These are phyloP conservation scores for Moricandia moricandioides DNA, from an alignment of 345 rosid genomes.

Conservation along the genomic window DNA sequence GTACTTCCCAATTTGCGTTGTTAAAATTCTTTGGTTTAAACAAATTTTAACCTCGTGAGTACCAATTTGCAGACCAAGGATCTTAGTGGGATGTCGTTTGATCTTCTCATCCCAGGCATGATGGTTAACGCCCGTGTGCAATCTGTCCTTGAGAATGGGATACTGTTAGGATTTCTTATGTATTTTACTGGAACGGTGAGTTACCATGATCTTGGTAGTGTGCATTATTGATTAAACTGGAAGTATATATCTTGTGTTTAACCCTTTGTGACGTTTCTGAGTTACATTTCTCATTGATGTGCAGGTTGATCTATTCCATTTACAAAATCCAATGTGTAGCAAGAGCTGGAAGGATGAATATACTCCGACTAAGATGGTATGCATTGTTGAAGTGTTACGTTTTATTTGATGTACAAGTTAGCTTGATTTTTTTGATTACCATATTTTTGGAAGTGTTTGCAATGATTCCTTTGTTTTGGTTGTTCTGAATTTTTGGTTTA, in stretches of 20 bases:
- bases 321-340: constrained; percentile 55
- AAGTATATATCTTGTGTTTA: constrained; percentile 4
- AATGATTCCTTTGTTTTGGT: neutral
- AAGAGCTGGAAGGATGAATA: constrained; percentile 85
- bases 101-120: constrained; percentile 94
- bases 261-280: constrained; percentile 6
- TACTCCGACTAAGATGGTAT: constrained; percentile 71
- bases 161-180: constrained; percentile 79
- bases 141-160: constrained; percentile 88
- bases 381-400: constrained; percentile 6
- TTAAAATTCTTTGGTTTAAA: neutral
- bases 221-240: constrained; percentile 1
- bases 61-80: constrained; percentile 68
- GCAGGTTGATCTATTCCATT: constrained; percentile 88
- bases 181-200: constrained; percentile 96
- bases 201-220: constrained; percentile 25
- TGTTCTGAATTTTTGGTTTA: neutral
- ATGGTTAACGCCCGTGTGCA: constrained; percentile 83
- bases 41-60: constrained; percentile 12
- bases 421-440: neutral
- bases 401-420: neutral
- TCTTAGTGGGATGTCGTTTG: constrained; percentile 84
- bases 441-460: neutral
- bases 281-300: constrained; percentile 24
- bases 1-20: neutral